Evolutionary conservation across 257 asterid species (phyloP).

Genomic region (Primulina tabacum): DNA sequence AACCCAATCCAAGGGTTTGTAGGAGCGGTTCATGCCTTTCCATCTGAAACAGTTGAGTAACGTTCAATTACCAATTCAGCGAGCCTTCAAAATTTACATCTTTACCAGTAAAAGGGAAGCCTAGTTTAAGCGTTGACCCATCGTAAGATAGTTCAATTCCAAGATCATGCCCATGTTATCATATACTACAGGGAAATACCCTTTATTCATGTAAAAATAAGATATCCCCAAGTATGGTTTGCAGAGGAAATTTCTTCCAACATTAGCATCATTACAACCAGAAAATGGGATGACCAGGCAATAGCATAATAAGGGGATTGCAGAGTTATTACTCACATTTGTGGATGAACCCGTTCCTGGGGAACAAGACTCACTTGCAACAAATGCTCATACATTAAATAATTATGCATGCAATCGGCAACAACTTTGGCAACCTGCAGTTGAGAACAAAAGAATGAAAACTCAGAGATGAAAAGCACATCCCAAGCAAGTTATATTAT

Average conservation of each 20-base stretch:
- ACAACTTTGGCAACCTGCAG: slow-evolving; percentile 89
- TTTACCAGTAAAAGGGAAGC: neutral
- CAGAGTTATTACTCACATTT: slow-evolving; percentile 46
- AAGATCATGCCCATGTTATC: neutral
- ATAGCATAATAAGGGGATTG: neutral
- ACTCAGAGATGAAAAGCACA: neutral
- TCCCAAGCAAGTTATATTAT: neutral
- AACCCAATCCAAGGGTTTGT: slow-evolving; percentile 72
- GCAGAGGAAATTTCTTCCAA: neutral
- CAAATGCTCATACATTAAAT: slow-evolving; percentile 77
- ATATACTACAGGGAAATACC: no score
- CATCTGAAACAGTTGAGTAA: slow-evolving; percentile 45
- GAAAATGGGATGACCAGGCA: slow-evolving; percentile 11
- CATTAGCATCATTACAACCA: neutral
- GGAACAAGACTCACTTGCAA: slow-evolving; percentile 77
- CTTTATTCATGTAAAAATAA: neutral
- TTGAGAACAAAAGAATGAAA: neutral
- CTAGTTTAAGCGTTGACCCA: neutral
- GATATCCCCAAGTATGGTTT: neutral
- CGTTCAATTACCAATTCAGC: neutral
- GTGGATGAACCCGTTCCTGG: slow-evolving; percentile 71
- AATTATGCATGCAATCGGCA: slow-evolving; percentile 85
- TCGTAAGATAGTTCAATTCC: neutral
- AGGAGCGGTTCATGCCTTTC: slow-evolving; percentile 61
- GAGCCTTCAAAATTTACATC: neutral